Percentiles rank a stretch among this genome's conserved stretches.
Evolutionary conservation across 345 rosid genomes (phyloP).

Genomic region (Citrus hindsii): DNA sequence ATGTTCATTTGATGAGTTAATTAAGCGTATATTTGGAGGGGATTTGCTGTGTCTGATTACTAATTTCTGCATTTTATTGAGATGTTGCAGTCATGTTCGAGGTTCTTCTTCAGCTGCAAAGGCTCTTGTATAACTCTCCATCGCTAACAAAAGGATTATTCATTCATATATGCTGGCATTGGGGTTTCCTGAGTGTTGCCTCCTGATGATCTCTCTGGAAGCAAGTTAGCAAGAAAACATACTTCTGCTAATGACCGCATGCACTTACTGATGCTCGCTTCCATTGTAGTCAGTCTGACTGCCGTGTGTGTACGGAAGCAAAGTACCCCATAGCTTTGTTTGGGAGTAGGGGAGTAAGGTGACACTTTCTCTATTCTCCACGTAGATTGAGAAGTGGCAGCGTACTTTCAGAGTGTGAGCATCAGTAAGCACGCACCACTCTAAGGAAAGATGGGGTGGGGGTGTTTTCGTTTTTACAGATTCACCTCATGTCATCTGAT

Average conservation of each 20-base stretch:
- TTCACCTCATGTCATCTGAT: neutral
- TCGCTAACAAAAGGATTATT: neutral
- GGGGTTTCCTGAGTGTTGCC: neutral
- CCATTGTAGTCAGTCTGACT: no score
- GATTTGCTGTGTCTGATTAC: neutral
- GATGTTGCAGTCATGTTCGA: neutral
- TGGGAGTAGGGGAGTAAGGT: no score
- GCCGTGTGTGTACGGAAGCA: no score
- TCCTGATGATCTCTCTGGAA: neutral
- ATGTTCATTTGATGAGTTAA: neutral
- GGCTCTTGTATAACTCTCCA: neutral
- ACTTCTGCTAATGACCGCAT: neutral
- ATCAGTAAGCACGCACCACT: no score
- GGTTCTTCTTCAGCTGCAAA: neutral
- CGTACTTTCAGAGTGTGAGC: no score
- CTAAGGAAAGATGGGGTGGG: no score
- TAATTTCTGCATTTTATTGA: neutral
- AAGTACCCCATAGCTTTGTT: no score
- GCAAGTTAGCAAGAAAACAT: neutral
- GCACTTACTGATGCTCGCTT: neutral
- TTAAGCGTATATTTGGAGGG: neutral
- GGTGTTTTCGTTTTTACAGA: neutral
- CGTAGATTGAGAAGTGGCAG: no score
- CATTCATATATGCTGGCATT: neutral
- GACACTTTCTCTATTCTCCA: no score